Base-by-base conservation (phyloP, 495 filamentous ascomycete genomes). In the Penicillium simplicissimum region DNA sequence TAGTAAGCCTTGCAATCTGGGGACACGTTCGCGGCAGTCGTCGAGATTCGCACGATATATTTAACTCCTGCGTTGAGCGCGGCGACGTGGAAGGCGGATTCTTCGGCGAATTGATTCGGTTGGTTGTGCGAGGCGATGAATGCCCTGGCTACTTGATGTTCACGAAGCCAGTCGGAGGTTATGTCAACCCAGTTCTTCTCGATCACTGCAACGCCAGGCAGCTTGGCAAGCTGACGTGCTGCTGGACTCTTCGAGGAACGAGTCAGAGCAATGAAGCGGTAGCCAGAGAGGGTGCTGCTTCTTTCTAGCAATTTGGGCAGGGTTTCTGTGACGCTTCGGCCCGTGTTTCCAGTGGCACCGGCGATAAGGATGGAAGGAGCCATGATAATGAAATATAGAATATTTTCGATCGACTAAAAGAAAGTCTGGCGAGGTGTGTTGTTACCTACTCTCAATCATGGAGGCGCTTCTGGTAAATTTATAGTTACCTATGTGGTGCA, bases 41-140 rank as follows among this genome's bases (percentile, higher is more conserved):
- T 82, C 3, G 78, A 82, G 59, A 81, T 82, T n/a, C 78, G 76
- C 40, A 82, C 78, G 11, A 81, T 73, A 62, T 82, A 82, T 52
- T 78, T 60, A 15, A 82, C 75, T 17, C 74, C 72, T 1, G 79
- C 79, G 3, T 67, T 54, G 31, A 80, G 76, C 25, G 76, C 76
- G 1, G 61, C 62, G 13, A 76, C 0, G 51, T 75, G 65, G 54
- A 82, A 79, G 0, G 61, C 61, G 0, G 76, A 72, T 59, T 82
- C 79, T n/a, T 80, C 76, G 43, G 71, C 66, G 52, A 82, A 82
- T 31, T 78, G 74, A 34, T 65, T 72, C 0, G 73, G 73, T 23
- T 73, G 57, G 52, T 70, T 73, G 62, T 75, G 76, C 0, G 78
- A 67, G 42, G 79, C 79, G 34, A 82, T 73, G 60, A 80, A 82